Conservation (phyloP, 129 eudicot species). For the Pittosporum tobira region DNA sequence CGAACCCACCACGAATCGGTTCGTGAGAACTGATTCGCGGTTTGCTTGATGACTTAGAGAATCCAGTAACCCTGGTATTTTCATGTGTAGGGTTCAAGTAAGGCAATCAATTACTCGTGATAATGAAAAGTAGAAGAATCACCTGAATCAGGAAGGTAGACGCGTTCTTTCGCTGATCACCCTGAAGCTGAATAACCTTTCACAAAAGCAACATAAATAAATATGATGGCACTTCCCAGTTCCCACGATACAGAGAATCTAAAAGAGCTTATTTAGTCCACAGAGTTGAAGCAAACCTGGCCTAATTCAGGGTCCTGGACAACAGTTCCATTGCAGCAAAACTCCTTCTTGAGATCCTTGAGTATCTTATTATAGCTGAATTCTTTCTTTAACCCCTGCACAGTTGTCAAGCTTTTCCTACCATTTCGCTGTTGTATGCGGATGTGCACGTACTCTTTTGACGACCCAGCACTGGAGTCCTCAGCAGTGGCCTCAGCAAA, state of each 20-base stretch:
- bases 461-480: constrained; percentile 15
- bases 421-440: constrained; percentile 20
- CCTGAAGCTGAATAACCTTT: constrained; percentile 30
- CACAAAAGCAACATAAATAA: not conserved
- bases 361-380: constrained; percentile 6
- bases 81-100: not conserved
- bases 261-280: constrained; percentile 11
- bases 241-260: not conserved
- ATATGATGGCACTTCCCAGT: not conserved
- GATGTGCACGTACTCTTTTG: constrained; percentile 16
- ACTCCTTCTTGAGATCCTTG: constrained; percentile 11
- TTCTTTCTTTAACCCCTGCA: constrained; percentile 9
- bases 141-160: constrained; percentile 27
- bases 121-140: not conserved
- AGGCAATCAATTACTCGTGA: not conserved
- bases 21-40: too few species aligned
- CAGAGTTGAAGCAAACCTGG: not conserved
- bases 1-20: too few species aligned
- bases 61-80: too few species aligned
- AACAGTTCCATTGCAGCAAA: constrained; percentile 2
- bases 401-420: constrained; percentile 19
- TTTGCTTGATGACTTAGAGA: too few species aligned
- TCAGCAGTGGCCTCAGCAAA: constrained; percentile 23
- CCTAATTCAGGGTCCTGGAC: constrained; percentile 7
- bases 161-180: constrained; percentile 27